A percentile compares a stretch with the other conserved stretches of the same genome.
phyloP scores from a whole-genome alignment of 768 basidiomycete species.

The Mycena epipterygia region DNA sequence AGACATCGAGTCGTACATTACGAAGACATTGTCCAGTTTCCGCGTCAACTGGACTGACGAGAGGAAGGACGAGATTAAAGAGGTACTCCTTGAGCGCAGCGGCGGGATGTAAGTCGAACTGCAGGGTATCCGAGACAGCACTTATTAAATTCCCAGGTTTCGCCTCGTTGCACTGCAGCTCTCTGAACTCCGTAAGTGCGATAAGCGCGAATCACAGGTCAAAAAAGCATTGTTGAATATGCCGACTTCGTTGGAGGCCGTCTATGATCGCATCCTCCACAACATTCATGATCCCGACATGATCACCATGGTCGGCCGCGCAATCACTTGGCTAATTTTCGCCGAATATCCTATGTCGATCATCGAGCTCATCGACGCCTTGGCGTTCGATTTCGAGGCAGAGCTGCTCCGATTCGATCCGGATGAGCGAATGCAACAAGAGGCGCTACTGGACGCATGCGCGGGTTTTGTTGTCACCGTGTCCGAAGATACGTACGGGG shows the following conservation, averaged over 20 bases:
- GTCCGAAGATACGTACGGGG: neutral
- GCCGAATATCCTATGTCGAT: constrained; percentile 31
- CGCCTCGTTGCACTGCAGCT: constrained; percentile 41
- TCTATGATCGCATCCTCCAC: constrained; percentile 40
- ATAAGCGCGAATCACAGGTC: constrained; percentile 22
- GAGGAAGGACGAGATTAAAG: neutral
- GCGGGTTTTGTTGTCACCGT: constrained; percentile 2
- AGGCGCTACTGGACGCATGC: neutral
- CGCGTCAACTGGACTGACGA: neutral
- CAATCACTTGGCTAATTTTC: constrained; percentile 39
- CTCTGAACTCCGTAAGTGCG: constrained; percentile 31
- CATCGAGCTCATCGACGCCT: constrained; percentile 38
- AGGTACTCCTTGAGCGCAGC: neutral
- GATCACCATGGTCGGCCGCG: constrained; percentile 23
- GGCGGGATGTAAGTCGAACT: neutral
- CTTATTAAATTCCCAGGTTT: constrained; percentile 34
- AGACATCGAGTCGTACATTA: constrained; percentile 20
- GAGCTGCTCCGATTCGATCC: constrained; percentile 18
- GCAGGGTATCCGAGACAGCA: neutral
- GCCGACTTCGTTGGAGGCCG: constrained; percentile 28
- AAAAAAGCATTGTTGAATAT: constrained; percentile 32
- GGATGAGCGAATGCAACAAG: constrained; percentile 1
- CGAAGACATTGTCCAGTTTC: neutral
- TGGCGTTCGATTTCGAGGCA: constrained; percentile 32
- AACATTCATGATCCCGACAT: constrained; percentile 34